phyloP scores from a whole-genome alignment of 2,329 filamentous ascomycete species.

The Sporothrix brasiliensis region DNA sequence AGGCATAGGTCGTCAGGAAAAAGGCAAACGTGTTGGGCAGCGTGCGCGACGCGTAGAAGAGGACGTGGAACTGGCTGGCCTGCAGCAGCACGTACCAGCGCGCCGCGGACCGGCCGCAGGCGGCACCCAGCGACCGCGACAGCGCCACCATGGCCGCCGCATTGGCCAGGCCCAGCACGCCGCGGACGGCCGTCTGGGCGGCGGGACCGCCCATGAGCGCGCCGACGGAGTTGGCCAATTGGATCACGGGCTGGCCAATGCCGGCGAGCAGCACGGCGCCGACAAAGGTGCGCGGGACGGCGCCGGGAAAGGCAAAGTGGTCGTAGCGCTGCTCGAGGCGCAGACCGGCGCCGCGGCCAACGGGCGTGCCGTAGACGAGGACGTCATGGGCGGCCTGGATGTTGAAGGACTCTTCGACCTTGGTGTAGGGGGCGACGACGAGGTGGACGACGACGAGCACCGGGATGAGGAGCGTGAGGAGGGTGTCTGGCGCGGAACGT shows the following conservation, averaged over 20 bases:
- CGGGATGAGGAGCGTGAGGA: slow-evolving; percentile 62
- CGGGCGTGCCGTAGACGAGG: slow-evolving; percentile 75
- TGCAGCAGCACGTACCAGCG: slow-evolving; percentile 81
- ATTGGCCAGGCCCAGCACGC: slow-evolving; percentile 77
- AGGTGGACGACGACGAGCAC: slow-evolving; percentile 69
- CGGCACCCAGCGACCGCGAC: slow-evolving; percentile 61
- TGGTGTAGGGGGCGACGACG: slow-evolving; percentile 80
- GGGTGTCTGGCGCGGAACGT: slow-evolving; percentile 46
- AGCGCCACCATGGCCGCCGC: slow-evolving; percentile 69
- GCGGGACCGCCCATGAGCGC: slow-evolving; percentile 44
- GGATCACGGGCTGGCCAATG: slow-evolving; percentile 67
- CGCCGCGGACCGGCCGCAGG: slow-evolving; percentile 69
- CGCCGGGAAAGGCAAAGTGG: slow-evolving; percentile 86
- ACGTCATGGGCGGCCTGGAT: slow-evolving; percentile 93
- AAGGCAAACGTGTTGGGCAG: slow-evolving; percentile 98
- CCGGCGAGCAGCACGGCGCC: slow-evolving; percentile 77
- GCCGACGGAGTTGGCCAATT: slow-evolving; percentile 46
- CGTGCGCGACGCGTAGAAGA: slow-evolving; percentile 90
- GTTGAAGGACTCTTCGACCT: slow-evolving; percentile 98
- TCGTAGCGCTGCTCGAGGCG: slow-evolving; percentile 72
- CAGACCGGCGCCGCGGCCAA: slow-evolving; percentile 51
- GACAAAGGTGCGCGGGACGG: slow-evolving; percentile 87
- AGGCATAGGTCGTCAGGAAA: slow-evolving; percentile 62
- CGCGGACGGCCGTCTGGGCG: slow-evolving; percentile 68
- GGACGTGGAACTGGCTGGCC: slow-evolving; percentile 84